Conservation (phyloP, 805 yeast species). For the Maudiozyma serrabonitensis region DNA sequence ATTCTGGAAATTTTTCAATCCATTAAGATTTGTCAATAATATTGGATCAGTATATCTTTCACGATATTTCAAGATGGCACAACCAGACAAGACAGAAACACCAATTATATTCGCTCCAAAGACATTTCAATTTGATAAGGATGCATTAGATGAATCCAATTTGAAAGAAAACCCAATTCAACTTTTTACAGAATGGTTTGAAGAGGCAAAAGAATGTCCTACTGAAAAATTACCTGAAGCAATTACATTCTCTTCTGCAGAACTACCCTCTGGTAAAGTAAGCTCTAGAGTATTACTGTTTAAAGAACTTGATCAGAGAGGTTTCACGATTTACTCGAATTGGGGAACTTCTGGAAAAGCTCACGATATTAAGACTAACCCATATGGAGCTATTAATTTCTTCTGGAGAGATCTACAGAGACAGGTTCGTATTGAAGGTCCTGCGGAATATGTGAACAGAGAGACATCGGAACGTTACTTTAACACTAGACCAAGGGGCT, state of each 20-base stretch:
- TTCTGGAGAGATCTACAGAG: constrained; percentile 89
- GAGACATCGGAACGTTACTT: constrained; percentile 72
- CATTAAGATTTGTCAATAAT: too few relatives aligned
- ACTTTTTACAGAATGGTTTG: constrained; percentile 80
- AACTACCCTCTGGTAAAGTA: constrained; percentile 78
- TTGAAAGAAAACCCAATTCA: constrained; percentile 51
- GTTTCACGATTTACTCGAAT: constrained; percentile 81
- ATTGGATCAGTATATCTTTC: too few relatives aligned
- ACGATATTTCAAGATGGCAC: background rate
- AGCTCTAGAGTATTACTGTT: constrained; percentile 75
- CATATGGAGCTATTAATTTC: constrained; percentile 73
- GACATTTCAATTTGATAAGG: constrained; percentile 76
- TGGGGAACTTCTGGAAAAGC: constrained; percentile 83
- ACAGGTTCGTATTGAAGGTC: constrained; percentile 88
- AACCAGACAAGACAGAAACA: constrained; percentile 14
- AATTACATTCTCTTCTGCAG: constrained; percentile 78
- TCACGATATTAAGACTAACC: constrained; percentile 57
- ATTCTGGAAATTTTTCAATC: too few relatives aligned
- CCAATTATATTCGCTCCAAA: constrained; percentile 60
- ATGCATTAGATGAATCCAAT: constrained; percentile 44
- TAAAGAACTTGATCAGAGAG: constrained; percentile 78
- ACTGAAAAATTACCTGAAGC: constrained; percentile 68
- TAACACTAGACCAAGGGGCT: constrained; percentile 81
- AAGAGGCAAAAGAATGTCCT: constrained; percentile 50
- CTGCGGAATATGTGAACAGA: constrained; percentile 57